Conservation (phyloP, 176 grass and related monocot species). For the Raddia guianensis region DNA sequence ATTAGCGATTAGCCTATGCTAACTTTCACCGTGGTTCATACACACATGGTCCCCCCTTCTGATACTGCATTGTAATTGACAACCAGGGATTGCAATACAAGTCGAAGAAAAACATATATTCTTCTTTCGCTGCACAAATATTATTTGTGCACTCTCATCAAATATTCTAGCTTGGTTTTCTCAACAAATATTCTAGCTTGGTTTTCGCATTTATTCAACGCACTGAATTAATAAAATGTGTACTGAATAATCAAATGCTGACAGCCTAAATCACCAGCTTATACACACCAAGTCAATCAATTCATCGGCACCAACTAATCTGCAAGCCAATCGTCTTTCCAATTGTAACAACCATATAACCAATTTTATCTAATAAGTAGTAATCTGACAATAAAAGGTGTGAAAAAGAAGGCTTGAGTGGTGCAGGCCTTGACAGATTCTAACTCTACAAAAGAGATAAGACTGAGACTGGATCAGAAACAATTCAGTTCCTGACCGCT, state of each 20-base stretch:
- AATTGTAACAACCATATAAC: not conserved
- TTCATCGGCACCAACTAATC: constrained; percentile 18
- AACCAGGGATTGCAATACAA: too few relatives aligned
- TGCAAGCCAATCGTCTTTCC: not conserved
- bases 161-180: too few relatives aligned
- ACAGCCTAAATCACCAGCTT: not conserved
- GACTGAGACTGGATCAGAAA: not conserved
- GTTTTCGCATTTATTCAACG: not conserved
- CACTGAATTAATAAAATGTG: not conserved
- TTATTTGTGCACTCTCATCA: too few relatives aligned
- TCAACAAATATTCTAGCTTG: too few relatives aligned
- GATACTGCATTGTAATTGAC: too few relatives aligned
- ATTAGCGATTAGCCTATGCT: too few relatives aligned
- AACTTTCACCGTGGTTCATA: too few relatives aligned
- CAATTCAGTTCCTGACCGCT: constrained; percentile 18
- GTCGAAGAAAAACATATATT: too few relatives aligned
- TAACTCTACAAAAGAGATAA: not conserved
- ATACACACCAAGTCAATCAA: constrained; percentile 6
- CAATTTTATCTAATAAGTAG: not conserved
- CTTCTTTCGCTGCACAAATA: too few relatives aligned
- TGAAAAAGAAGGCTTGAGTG: not conserved
- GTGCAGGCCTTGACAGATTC: not conserved
- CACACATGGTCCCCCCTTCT: too few relatives aligned
- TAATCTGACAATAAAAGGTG: not conserved
- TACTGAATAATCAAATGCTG: not conserved